phyloP scores from a whole-genome alignment of 192 early-diverging fungal genomes.

The Backusella tuberculispora region DNA sequence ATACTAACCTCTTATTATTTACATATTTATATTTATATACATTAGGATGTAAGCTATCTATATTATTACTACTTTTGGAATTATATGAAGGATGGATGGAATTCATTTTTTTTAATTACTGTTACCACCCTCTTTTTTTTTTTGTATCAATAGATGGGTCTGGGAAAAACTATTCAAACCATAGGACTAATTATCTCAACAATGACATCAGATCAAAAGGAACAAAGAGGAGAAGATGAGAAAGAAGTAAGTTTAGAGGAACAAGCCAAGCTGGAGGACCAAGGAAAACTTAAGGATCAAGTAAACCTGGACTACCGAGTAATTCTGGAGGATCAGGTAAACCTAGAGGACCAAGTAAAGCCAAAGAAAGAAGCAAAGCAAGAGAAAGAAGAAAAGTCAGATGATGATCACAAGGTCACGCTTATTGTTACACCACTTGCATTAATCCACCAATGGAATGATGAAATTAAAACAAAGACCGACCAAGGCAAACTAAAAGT shows the following conservation, averaged over 20 bases:
- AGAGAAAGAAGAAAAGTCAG: slow-evolving; percentile 1
- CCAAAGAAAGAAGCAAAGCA: background rate
- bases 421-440: slow-evolving; percentile 46
- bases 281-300: too few species aligned
- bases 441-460: slow-evolving; percentile 46
- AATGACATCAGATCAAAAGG: slow-evolving; percentile 7
- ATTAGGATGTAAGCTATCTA: slow-evolving; percentile 27
- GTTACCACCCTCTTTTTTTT: background rate
- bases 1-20: background rate
- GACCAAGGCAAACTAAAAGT: slow-evolving; percentile 29
- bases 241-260: too few species aligned
- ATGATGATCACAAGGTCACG: slow-evolving; percentile 29
- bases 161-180: slow-evolving; percentile 48
- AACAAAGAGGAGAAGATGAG: too few species aligned
- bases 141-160: slow-evolving; percentile 37
- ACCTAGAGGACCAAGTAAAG: too few species aligned
- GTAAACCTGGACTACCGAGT: too few species aligned
- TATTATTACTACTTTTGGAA: background rate
- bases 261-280: too few species aligned
- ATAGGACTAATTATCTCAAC: slow-evolving; percentile 34
- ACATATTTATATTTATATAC: background rate
- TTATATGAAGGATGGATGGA: background rate
- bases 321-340: too few species aligned
- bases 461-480: slow-evolving; percentile 43
- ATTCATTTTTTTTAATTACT: background rate